Evolutionary conservation across 768 basidiomycete species (phyloP).

Genomic region (Boletus vermiculosoides): DNA sequence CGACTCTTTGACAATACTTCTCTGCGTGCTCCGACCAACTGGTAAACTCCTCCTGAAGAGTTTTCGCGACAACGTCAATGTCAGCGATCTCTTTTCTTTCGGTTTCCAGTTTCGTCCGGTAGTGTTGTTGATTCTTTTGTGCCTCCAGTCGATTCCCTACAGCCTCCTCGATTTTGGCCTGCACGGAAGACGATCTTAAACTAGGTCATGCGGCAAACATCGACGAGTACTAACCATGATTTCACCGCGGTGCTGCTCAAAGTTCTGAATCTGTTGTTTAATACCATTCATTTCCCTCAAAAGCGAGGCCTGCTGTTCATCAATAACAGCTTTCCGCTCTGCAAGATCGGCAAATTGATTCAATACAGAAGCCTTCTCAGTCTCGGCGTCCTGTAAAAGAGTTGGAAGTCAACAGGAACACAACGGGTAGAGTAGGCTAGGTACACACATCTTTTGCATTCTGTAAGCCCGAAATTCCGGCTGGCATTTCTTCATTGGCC

Average conservation of each 20-base stretch:
- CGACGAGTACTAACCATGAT: constrained; percentile 42
- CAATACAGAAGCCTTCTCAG: constrained; percentile 47
- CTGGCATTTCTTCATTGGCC: constrained; percentile 67
- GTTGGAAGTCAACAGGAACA: neutral
- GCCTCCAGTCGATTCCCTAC: constrained; percentile 49
- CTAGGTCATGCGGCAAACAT: neutral
- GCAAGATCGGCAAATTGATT: constrained; percentile 50
- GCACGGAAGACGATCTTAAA: neutral
- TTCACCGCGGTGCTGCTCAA: constrained; percentile 42
- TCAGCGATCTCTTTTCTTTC: constrained; percentile 47
- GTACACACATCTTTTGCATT: constrained; percentile 50
- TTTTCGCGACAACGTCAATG: constrained; percentile 45
- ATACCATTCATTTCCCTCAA: constrained; percentile 45
- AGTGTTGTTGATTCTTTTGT: constrained; percentile 49
- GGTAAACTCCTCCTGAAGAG: constrained; percentile 62
- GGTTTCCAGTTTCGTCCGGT: constrained; percentile 48
- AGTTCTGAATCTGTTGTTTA: constrained; percentile 50
- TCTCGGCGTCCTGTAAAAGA: constrained; percentile 48
- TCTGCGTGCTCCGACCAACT: constrained; percentile 65
- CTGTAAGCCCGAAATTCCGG: constrained; percentile 56
- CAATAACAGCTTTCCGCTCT: constrained; percentile 45
- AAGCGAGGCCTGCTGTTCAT: constrained; percentile 44
- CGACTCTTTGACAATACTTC: constrained; percentile 56
- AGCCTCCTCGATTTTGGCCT: constrained; percentile 53
- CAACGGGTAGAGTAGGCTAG: neutral